Percentiles rank a stretch among this genome's conserved stretches.
phyloP scores from a whole-genome alignment of 148 eudicot genomes.

The Rhododendron kiyosumense region DNA sequence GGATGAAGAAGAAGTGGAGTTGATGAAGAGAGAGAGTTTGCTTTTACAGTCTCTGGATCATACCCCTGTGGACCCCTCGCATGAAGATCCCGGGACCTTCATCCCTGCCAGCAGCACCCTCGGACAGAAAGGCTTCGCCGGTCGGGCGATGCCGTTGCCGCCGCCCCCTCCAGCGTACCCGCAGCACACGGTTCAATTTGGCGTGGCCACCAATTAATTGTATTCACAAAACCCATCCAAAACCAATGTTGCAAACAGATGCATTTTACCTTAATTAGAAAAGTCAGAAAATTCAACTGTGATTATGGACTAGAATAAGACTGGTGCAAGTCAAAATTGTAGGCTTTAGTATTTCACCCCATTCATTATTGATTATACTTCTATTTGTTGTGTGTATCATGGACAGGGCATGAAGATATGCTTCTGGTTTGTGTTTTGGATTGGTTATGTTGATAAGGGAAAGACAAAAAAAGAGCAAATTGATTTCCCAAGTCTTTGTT shows the following conservation, averaged over 20 bases:
- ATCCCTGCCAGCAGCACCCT: background rate
- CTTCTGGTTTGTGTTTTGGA: background rate
- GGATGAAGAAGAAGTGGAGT: background rate
- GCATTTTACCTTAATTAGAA: background rate
- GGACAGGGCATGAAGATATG: background rate
- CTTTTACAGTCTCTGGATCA: constrained; percentile 4
- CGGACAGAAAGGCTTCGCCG: constrained; percentile 6
- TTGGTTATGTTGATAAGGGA: background rate
- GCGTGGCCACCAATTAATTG: background rate
- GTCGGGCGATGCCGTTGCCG: background rate
- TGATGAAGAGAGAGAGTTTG: background rate
- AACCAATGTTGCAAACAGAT: background rate
- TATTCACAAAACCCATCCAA: background rate
- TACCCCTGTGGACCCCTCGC: background rate
- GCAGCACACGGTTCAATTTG: background rate
- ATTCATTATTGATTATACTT: background rate
- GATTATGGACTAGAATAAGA: background rate
- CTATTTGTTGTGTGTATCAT: background rate
- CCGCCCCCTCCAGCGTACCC: constrained; percentile 1
- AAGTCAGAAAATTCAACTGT: background rate
- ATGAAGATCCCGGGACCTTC: background rate
- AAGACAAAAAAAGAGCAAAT: background rate
- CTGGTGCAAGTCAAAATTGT: background rate
- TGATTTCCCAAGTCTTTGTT: background rate
- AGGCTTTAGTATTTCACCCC: background rate